Conservation (phyloP, 129 eudicot species). For the sunflower (Helianthus annuus) region HanXRQr2.0-SUNRISE NC_035440.2:48852979-48853478, state of each 20-base stretch:
- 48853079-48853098: neutral
- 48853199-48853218: neutral
- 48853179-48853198: neutral
- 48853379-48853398: neutral
- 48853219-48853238: neutral
- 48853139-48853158: constrained; percentile 1
- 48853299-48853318: neutral
- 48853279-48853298: neutral
- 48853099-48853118: neutral
- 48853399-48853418: neutral
- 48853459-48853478: too few species aligned
- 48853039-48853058: neutral
- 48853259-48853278: neutral
- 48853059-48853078: neutral
- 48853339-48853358: constrained; percentile 1
- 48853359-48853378: neutral
- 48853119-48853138: neutral
- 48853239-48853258: neutral
- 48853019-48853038: neutral
- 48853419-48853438: too few species aligned
- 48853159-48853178: neutral
- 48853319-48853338: neutral
- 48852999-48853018: neutral
- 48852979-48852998: neutral
- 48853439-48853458: too few species aligned